Conservation (phyloP, 1,139 yeast genomes). For the Nakaseomyces bracarensis region DNA sequence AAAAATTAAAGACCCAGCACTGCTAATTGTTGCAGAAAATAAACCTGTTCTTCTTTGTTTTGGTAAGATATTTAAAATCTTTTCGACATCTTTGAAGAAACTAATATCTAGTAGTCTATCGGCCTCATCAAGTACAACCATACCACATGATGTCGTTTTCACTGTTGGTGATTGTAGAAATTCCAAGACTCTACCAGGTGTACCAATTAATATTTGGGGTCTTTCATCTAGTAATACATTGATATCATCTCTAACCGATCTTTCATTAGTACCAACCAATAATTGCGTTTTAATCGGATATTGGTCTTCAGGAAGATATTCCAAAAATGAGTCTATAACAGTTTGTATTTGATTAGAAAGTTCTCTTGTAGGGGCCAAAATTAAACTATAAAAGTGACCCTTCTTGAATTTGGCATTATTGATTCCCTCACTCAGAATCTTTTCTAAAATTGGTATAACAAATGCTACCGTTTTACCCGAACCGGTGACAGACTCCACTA, state of each 20-base stretch:
- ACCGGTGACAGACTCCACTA: conserved; percentile 94
- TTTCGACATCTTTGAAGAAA: conserved; percentile 60
- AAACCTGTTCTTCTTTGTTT: conserved; percentile 90
- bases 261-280: conserved; percentile 63
- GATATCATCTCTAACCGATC: conserved; percentile 63
- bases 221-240: conserved; percentile 43
- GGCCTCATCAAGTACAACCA: conserved; percentile 84
- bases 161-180: conserved; percentile 46
- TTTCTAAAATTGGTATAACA: conserved; percentile 72
- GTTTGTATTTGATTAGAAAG: conserved; percentile 72
- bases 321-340: conserved; percentile 55
- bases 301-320: conserved; percentile 47
- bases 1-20: conserved; percentile 64
- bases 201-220: conserved; percentile 78
- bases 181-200: conserved; percentile 86
- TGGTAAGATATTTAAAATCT: conserved; percentile 61
- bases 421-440: conserved; percentile 36
- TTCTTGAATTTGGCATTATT: conserved; percentile 34
- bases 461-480: conserved; percentile 93
- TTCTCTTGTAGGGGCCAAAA: conserved; percentile 88
- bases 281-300: conserved; percentile 52
- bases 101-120: conserved; percentile 78
- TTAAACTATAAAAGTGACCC: conserved; percentile 64
- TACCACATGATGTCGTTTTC: conserved; percentile 55
- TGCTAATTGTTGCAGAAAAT: conserved; percentile 82